Base-by-base conservation (phyloP, 108 stramenopile species). In the Cylindrotheca closterium region DNA sequence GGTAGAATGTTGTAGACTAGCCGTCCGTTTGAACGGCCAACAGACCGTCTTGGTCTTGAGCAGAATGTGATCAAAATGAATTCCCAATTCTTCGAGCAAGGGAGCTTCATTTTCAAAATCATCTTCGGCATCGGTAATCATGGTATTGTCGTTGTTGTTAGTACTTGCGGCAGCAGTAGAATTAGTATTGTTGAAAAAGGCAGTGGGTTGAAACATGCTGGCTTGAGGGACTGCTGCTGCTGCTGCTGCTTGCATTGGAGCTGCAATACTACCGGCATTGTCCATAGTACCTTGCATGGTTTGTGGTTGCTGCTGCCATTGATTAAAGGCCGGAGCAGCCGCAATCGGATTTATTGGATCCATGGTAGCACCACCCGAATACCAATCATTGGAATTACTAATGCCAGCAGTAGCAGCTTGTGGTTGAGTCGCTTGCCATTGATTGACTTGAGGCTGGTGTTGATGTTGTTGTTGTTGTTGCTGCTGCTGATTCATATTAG, bases 1-100 rank as follows among this genome's bases (percentile, higher is more conserved):
- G 3, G 68, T 48, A 15, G 34, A 19, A 30, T 27, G 31, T 1
- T 27, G 30, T 17, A 7, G 15, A 53, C 60, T 67, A 61, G 62
- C 67, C 60, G 78, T 75, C 53, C 77, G 67, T 42, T 12, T 47
- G 49, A 83, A 79, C 23, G 95, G 95, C 18, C 87, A 73, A 30
- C 96, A 63, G 23, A 97, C 96, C 0, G 94, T 82, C 47, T 85
- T 83, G 10, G 95, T 96, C 76, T 99, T 99, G 67, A 81, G 66
- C 48, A 89, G 63, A 60, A 99, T 98, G 63, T 99, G 97, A 33
- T 87, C 79, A 37, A 98, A 78, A 59, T 96, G 88, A 65, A 99
- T 96, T 1, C 96, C 99, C 51, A 99, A 65, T 82, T 99, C 99
- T 80, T 97, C 99, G 65, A 99, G 74, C 29, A 99, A 80, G 21